Base-by-base conservation (phyloP, 805 yeast species). In the Metschnikowia noctiluminum region DNA sequence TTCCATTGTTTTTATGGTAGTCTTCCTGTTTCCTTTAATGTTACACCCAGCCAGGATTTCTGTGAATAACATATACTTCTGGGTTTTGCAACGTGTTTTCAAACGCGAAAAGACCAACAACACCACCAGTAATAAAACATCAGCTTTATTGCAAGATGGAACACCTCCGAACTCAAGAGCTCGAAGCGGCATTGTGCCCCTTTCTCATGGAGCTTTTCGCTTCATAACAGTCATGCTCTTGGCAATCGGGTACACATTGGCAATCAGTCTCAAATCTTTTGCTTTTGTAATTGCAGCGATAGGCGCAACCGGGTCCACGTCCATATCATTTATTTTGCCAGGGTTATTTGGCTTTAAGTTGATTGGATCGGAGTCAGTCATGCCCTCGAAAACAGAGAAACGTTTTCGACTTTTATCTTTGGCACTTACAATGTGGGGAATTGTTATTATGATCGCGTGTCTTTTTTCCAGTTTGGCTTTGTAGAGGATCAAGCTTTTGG, bases 21-120 rank as follows among this genome's bases (percentile, higher is more conserved):
- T 85, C 54, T 75, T 89, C 48, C 86, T 94, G n/a, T 90, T 82
- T 63, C 97, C 97, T 6, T 69, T 91, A 54, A 96, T 90, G 77
- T 80, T 90, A 58, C 96, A 90, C 59, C 97, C 97, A 0, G 89
- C 95, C 30, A 76, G 97, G 56, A 85, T 87, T 2, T 88, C 96
- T 0, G 75, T 86, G 37, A 83, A 86, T 59, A 89, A 89, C 63
- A 83, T 90, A 37, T 63, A 82, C 31, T 81, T 76, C 59, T 84
- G 77, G 68, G 57, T 77, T 35, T 26, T 63, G 53, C 43, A 50
- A 58, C 16, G 51, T 52, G 37, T 45, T 11, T 35, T 43, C 14
- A 15, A 35, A 14, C 15, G 12, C 31, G 37, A 32, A 13, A 8
- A 34, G 2, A 34, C 5, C 15, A n/a, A 34, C 15, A 34, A 10